Conservation (phyloP, 1,284 basidiomycete genomes). For the Vanrija sp. region DNA sequence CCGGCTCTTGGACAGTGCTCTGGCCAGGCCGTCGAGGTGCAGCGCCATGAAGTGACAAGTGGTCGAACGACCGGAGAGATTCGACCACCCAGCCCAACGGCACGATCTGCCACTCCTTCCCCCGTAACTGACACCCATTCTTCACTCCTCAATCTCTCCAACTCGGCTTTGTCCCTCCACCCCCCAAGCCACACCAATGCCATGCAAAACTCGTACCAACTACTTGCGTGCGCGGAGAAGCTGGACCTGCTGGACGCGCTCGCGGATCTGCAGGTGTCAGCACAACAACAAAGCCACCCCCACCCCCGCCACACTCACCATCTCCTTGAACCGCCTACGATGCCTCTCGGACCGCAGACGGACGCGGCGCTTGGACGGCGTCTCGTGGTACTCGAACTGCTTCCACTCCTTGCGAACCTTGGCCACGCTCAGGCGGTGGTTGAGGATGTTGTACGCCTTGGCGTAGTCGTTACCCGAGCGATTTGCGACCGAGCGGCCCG, state of each 20-base stretch:
- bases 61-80: too few species aligned
- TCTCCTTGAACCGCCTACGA: conserved; percentile 41
- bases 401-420: conserved; percentile 27
- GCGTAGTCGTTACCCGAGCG: conserved; percentile 14
- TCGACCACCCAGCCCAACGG: too few species aligned
- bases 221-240: conserved; percentile 15
- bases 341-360: conserved; percentile 34
- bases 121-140: too few species aligned
- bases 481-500: conserved; percentile 17
- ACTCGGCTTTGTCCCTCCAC: too few species aligned
- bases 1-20: too few species aligned
- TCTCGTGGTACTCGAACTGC: conserved; percentile 34
- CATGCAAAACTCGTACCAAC: not conserved
- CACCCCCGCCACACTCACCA: conserved; percentile 28
- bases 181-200: not conserved
- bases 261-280: conserved; percentile 6
- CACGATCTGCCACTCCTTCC: too few species aligned
- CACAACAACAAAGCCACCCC: not conserved
- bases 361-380: conserved; percentile 31
- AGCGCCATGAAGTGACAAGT: too few species aligned
- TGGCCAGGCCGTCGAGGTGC: too few species aligned
- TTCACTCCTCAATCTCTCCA: too few species aligned
- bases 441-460: conserved; percentile 15
- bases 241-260: conserved; percentile 16
- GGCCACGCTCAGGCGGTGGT: conserved; percentile 12